A percentile compares a stretch with the other conserved stretches of the same genome.
These are phyloP conservation scores for Hyaloscypha variabilis DNA, from an alignment of 495 filamentous ascomycete genomes.

Conservation along the genomic window DNA sequence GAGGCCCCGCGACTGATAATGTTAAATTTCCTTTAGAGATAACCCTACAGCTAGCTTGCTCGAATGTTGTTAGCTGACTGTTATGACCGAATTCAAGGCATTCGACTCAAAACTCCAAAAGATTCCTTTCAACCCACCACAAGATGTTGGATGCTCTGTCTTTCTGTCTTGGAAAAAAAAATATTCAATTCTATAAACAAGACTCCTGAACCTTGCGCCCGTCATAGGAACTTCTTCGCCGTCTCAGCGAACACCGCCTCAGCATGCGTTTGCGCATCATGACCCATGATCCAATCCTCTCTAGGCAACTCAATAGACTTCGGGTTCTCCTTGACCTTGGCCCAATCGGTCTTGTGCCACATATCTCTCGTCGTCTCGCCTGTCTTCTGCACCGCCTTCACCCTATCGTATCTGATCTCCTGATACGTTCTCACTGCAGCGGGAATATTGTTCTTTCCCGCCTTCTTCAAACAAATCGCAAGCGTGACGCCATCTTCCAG, in stretches of 20 bases:
- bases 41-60: too few relatives aligned
- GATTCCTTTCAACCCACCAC: too few relatives aligned
- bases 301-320: constrained; percentile 55
- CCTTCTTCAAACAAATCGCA: constrained; percentile 59
- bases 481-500: constrained; percentile 73
- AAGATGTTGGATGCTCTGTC: too few relatives aligned
- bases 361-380: constrained; percentile 60
- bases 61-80: too few relatives aligned
- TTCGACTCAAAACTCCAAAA: too few relatives aligned
- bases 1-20: too few relatives aligned
- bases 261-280: constrained; percentile 64
- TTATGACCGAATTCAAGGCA: too few relatives aligned
- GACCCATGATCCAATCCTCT: constrained; percentile 63
- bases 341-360: constrained; percentile 66
- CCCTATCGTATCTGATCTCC: constrained; percentile 54
- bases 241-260: constrained; percentile 43
- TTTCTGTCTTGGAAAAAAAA: too few relatives aligned
- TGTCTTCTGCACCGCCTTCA: constrained; percentile 58
- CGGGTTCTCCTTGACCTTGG: constrained; percentile 58
- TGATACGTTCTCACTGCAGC: constrained; percentile 50
- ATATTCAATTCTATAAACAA: neutral
- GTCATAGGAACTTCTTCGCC: constrained; percentile 20
- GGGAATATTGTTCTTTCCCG: constrained; percentile 41
- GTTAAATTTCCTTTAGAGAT: too few relatives aligned
- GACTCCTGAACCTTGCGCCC: neutral